Evolutionary conservation across 2,329 filamentous ascomycete species (phyloP).

Genomic region (Alternaria tenuissima): DNA sequence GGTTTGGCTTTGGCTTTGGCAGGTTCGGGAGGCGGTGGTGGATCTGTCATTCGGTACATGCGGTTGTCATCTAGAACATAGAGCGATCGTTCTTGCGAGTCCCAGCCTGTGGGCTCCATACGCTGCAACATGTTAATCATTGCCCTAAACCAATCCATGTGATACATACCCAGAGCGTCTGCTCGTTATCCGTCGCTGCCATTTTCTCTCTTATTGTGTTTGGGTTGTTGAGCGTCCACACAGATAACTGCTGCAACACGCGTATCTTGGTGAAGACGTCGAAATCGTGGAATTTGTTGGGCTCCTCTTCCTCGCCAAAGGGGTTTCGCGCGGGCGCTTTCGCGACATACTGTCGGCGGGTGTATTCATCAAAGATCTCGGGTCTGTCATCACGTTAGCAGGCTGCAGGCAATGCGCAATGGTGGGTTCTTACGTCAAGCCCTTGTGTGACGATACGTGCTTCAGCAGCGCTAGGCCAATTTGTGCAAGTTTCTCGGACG

Average conservation of each 20-base stretch:
- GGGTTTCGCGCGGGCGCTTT: slow-evolving; percentile 83
- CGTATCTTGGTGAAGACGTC: slow-evolving; percentile 83
- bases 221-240: slow-evolving; percentile 87
- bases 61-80: slow-evolving; percentile 94
- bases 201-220: slow-evolving; percentile 88
- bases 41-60: slow-evolving; percentile 86
- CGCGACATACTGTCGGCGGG: slow-evolving; percentile 84
- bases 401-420: background rate
- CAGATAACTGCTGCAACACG: slow-evolving; percentile 86
- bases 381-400: slow-evolving; percentile 61
- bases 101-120: slow-evolving; percentile 88
- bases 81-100: slow-evolving; percentile 84
- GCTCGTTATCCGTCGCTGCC: slow-evolving; percentile 81
- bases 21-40: slow-evolving; percentile 66
- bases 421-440: slow-evolving; percentile 75
- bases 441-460: slow-evolving; percentile 91
- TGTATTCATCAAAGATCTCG: slow-evolving; percentile 93
- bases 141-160: background rate
- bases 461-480: slow-evolving; percentile 90
- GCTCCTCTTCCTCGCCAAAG: slow-evolving; percentile 79
- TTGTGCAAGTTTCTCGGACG: slow-evolving; percentile 76
- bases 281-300: slow-evolving; percentile 79
- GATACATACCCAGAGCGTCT: slow-evolving; percentile 78
- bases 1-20: slow-evolving; percentile 61
- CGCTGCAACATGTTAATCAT: slow-evolving; percentile 50